phyloP scores from a whole-genome alignment of 1,284 basidiomycete species.

The Apiotrichum gamsii region DNA sequence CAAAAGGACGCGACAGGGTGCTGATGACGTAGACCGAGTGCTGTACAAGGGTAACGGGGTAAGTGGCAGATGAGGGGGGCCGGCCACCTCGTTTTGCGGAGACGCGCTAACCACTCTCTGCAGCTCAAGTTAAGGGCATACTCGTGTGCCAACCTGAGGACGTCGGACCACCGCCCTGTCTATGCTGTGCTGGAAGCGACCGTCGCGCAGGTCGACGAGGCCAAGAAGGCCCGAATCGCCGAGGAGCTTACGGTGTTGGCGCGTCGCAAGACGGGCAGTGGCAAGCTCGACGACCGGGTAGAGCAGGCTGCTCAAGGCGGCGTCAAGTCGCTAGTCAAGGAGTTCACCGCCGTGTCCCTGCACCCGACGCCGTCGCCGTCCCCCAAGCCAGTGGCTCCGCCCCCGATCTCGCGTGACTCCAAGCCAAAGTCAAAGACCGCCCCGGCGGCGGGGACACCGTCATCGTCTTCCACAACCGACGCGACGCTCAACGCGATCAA shows the following conservation, averaged over 20 bases:
- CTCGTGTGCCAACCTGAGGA: constrained; percentile 66
- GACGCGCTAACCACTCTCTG: constrained; percentile 4
- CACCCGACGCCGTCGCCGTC: constrained; percentile 1
- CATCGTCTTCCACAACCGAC: neutral
- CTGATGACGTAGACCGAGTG: constrained; percentile 64
- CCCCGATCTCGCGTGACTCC: constrained; percentile 9
- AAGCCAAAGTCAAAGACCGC: constrained; percentile 5
- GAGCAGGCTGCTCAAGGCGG: constrained; percentile 19
- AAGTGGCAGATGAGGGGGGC: no score
- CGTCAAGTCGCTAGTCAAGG: constrained; percentile 19
- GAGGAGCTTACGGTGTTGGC: constrained; percentile 6
- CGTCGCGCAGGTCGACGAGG: constrained; percentile 69
- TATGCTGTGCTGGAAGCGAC: constrained; percentile 74
- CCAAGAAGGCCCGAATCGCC: constrained; percentile 55
- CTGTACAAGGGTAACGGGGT: constrained; percentile 69
- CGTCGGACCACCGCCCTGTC: constrained; percentile 94
- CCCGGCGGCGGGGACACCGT: neutral
- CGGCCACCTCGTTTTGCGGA: no score
- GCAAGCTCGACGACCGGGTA: constrained; percentile 10
- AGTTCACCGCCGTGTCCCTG: constrained; percentile 12
- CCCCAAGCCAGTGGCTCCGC: neutral
- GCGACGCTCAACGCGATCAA: neutral
- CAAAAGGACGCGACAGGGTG: neutral
- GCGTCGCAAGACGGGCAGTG: constrained; percentile 1
- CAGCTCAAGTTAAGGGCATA: constrained; percentile 42